These are phyloP conservation scores for Agmasoma carcini DNA, from an alignment of 371 early-diverging fungal species.

Conservation along the genomic window DNA sequence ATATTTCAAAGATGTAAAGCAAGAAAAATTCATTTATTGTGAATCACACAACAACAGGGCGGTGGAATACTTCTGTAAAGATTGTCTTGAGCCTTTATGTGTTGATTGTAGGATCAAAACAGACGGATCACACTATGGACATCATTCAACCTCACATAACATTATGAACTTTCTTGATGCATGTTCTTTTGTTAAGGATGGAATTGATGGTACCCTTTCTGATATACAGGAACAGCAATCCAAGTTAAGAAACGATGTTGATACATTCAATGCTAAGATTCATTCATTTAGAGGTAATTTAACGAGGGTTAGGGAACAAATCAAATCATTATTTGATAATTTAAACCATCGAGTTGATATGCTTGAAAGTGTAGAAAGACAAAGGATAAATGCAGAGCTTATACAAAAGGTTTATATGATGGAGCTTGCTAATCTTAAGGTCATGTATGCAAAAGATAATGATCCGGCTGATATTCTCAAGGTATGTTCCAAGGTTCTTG, in stretches of 20 bases:
- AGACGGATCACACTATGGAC: slow-evolving; percentile 45
- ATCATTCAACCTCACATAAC: slow-evolving; percentile 31
- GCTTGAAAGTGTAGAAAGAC: slow-evolving; percentile 42
- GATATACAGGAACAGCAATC: background rate
- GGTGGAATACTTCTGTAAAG: slow-evolving; percentile 51
- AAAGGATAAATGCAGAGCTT: slow-evolving; percentile 48
- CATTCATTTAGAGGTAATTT: slow-evolving; percentile 32
- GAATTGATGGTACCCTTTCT: slow-evolving; percentile 5
- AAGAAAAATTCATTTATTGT: slow-evolving; percentile 52
- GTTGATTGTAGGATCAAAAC: slow-evolving; percentile 49
- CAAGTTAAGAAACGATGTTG: slow-evolving; percentile 32
- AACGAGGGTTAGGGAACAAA: slow-evolving; percentile 6
- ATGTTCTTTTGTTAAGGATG: slow-evolving; percentile 30
- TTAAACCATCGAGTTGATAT: slow-evolving; percentile 30
- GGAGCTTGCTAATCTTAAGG: slow-evolving; percentile 4
- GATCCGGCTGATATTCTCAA: no score
- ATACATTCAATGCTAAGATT: slow-evolving; percentile 16
- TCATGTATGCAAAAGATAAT: no score
- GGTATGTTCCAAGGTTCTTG: no score
- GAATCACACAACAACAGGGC: slow-evolving; percentile 31
- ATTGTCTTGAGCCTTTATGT: slow-evolving; percentile 50
- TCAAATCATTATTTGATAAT: slow-evolving; percentile 46
- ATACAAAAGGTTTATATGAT: slow-evolving; percentile 29
- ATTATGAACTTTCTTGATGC: slow-evolving; percentile 50
- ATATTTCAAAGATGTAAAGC: slow-evolving; percentile 50